Percentiles rank a stretch among this genome's conserved stretches.
These are phyloP conservation scores for Trichoderma virens DNA, from an alignment of 495 filamentous ascomycete genomes.

Conservation along the genomic window DNA sequence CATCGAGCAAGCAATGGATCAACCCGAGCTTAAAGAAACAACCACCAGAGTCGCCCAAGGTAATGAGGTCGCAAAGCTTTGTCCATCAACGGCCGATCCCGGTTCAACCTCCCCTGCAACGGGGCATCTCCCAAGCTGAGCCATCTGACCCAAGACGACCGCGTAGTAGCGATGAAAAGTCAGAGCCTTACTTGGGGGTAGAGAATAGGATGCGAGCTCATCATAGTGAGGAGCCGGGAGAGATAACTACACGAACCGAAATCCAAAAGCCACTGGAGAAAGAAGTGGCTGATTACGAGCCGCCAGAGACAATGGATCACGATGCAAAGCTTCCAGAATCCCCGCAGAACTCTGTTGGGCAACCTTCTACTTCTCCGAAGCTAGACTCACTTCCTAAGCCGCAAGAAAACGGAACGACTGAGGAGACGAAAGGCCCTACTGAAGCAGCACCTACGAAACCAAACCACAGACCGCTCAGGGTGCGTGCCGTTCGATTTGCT, in stretches of 20 bases:
- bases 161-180: constrained; percentile 38
- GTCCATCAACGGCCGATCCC: constrained; percentile 34
- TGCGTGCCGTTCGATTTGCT: constrained; percentile 15
- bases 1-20: constrained; percentile 55
- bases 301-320: neutral
- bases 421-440: neutral
- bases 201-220: constrained; percentile 27
- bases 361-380: neutral
- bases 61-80: constrained; percentile 34
- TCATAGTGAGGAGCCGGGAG: constrained; percentile 27
- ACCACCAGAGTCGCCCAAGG: constrained; percentile 35
- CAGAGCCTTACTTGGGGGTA: constrained; percentile 22
- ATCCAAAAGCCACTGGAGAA: constrained; percentile 3
- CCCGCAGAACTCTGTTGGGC: neutral
- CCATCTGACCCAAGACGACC: constrained; percentile 27
- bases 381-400: neutral
- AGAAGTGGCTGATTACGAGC: neutral
- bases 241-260: constrained; percentile 18
- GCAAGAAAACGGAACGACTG: neutral
- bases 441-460: neutral
- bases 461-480: neutral
- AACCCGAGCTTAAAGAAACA: constrained; percentile 44
- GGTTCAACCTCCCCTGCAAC: too few species aligned
- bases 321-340: neutral
- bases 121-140: constrained; percentile 35